A percentile compares a stretch with the other conserved stretches of the same genome.
These are phyloP conservation scores for Colletotrichum tabaci DNA, from an alignment of 2,329 filamentous ascomycete species.

Conservation along the genomic window DNA sequence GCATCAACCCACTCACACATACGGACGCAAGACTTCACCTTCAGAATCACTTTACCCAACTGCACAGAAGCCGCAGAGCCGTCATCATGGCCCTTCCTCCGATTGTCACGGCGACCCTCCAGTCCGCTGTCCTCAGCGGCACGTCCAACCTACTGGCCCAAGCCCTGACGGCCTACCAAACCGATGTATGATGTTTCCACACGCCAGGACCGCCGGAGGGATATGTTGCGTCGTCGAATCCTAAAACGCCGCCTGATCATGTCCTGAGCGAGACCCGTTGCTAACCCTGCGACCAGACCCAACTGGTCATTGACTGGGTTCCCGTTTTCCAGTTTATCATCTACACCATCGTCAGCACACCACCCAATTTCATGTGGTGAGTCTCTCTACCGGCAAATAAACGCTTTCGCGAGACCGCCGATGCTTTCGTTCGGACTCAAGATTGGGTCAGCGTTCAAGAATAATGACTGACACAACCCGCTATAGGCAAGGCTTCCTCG, in stretches of 20 bases:
- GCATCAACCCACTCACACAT: no score
- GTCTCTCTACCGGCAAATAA: slow-evolving; percentile 42
- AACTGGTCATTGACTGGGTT: slow-evolving; percentile 74
- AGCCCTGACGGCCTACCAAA: slow-evolving; percentile 73
- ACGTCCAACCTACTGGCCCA: slow-evolving; percentile 83
- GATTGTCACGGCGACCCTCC: slow-evolving; percentile 73
- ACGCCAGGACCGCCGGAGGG: background rate
- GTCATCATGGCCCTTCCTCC: slow-evolving; percentile 60
- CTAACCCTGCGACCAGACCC: slow-evolving; percentile 58
- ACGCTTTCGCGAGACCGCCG: background rate
- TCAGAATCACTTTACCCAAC: background rate
- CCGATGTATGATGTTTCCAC: slow-evolving; percentile 62
- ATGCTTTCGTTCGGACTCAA: background rate
- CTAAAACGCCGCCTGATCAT: background rate
- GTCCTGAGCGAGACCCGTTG: background rate
- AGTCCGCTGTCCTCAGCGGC: slow-evolving; percentile 75
- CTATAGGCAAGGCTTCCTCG: slow-evolving; percentile 80
- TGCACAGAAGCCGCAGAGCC: background rate
- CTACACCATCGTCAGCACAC: slow-evolving; percentile 80
- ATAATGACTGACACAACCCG: slow-evolving; percentile 39
- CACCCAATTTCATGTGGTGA: slow-evolving; percentile 88
- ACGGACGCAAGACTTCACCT: background rate
- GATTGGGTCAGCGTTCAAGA: background rate
- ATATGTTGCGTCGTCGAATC: background rate
- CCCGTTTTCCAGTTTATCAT: slow-evolving; percentile 83